A percentile compares a stretch with the other conserved stretches of the same genome.
Conservation (phyloP, 148 eudicot genomes). For the Polygonum aviculare region DNA sequence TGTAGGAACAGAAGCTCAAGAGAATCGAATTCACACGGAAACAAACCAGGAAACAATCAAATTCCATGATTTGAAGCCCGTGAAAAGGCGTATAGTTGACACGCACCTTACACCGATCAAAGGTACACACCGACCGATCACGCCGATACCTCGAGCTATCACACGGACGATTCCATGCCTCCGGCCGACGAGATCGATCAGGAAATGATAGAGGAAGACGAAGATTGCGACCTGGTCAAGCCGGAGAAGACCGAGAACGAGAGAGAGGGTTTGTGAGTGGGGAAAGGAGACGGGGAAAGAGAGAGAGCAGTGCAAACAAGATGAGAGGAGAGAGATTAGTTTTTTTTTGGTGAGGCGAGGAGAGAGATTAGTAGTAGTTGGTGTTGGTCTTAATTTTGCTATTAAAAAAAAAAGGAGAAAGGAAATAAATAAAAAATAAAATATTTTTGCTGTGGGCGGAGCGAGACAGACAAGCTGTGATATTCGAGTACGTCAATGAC, state of each 20-base stretch:
- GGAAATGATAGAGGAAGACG: neutral
- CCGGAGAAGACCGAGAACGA: conserved; percentile 5
- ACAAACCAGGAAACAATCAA: neutral
- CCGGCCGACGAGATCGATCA: conserved; percentile 9
- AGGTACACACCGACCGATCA: neutral
- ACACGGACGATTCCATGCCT: neutral
- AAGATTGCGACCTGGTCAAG: conserved; percentile 2
- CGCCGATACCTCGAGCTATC: neutral
- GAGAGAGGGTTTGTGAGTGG: conserved; percentile 4
- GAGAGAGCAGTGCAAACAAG: neutral
- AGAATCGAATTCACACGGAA: neutral
- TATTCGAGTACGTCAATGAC: conserved; percentile 8
- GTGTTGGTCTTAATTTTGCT: conserved; percentile 2
- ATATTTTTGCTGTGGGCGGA: neutral
- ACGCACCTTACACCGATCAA: conserved; percentile 12
- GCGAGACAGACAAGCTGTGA: neutral
- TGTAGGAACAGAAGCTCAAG: neutral
- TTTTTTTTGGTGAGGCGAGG: too few relatives aligned
- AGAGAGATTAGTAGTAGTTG: conserved; percentile 7
- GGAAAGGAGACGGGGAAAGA: neutral
- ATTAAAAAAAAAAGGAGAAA: neutral
- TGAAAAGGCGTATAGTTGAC: neutral
- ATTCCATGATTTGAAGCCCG: neutral
- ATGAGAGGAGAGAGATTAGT: neutral
- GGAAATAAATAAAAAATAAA: neutral